phyloP scores from a whole-genome alignment of 768 basidiomycete genomes.

The Pisolithus microcarpus region DNA sequence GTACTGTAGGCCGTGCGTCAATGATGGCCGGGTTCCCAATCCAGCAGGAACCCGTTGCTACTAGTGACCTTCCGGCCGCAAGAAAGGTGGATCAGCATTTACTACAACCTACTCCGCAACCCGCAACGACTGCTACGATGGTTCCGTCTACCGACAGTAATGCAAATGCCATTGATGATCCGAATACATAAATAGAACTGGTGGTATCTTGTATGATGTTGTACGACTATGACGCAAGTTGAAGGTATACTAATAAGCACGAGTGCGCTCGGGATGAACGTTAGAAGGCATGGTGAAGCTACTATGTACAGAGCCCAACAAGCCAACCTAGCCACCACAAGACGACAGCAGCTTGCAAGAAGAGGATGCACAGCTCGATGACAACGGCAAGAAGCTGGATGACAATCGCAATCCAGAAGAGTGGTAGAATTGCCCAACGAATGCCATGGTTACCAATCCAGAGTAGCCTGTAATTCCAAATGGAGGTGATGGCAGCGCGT shows the following conservation, averaged over 20 bases:
- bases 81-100: neutral
- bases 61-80: neutral
- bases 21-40: constrained; percentile 39
- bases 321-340: constrained; percentile 76
- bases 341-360: constrained; percentile 51
- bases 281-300: constrained; percentile 3
- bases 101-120: neutral
- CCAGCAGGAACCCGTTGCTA: constrained; percentile 6
- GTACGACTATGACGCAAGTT: neutral
- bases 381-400: constrained; percentile 63
- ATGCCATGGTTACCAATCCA: constrained; percentile 56
- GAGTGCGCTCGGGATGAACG: neutral
- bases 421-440: constrained; percentile 55
- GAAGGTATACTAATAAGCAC: neutral
- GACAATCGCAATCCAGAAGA: constrained; percentile 56
- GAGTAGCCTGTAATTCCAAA: constrained; percentile 45
- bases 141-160: neutral
- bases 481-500: constrained; percentile 51
- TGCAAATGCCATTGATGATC: constrained; percentile 5
- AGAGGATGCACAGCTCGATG: constrained; percentile 50
- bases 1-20: constrained; percentile 63
- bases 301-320: constrained; percentile 43
- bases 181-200: constrained; percentile 7
- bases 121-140: neutral
- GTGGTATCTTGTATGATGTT: neutral